phyloP scores from a whole-genome alignment of 305 asterid genomes.

The Plantago lanceolata region DNA sequence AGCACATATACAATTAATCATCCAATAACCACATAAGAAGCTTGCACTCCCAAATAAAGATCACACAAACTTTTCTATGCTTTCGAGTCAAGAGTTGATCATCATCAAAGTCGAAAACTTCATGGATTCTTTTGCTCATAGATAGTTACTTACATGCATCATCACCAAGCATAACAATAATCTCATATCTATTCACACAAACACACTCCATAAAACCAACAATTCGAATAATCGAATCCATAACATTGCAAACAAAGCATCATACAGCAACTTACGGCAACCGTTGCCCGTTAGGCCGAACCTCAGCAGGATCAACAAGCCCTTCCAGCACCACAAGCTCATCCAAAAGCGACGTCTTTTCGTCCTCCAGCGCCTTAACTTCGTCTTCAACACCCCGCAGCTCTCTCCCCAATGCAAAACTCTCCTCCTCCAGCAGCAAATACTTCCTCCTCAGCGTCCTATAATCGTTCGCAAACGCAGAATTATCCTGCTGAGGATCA shows the following conservation, averaged over 20 bases:
- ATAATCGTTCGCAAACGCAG: constrained; percentile 56
- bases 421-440: constrained; percentile 75
- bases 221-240: too few species aligned
- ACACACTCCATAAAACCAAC: too few species aligned
- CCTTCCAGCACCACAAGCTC: constrained; percentile 95
- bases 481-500: background rate
- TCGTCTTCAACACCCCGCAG: constrained; percentile 61
- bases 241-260: too few species aligned
- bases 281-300: constrained; percentile 38
- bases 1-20: background rate
- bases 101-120: background rate
- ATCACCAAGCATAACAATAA: background rate
- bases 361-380: constrained; percentile 63
- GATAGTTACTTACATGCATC: background rate
- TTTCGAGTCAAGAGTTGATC: background rate
- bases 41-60: too few species aligned
- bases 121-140: background rate
- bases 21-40: background rate
- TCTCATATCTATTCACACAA: background rate
- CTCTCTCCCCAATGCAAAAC: constrained; percentile 60
- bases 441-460: constrained; percentile 72
- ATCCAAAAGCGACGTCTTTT: constrained; percentile 68
- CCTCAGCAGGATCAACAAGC: constrained; percentile 65
- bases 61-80: too few species aligned
- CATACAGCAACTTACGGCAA: constrained; percentile 19